Base-by-base conservation (phyloP, 495 filamentous ascomycete genomes). In the Bathelium albidoporum region DNA sequence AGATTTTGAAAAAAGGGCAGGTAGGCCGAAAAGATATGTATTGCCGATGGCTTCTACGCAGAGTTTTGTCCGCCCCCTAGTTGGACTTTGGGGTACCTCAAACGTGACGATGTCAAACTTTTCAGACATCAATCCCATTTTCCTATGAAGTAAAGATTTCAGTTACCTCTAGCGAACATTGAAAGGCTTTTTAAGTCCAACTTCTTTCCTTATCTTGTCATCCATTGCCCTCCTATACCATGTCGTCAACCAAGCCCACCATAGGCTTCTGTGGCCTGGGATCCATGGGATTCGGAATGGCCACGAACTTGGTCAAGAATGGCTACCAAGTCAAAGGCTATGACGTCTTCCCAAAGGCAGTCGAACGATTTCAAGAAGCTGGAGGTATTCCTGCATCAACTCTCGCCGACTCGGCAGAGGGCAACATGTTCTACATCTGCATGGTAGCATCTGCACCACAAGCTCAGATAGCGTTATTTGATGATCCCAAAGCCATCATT, bases 281-380 rank as follows among this genome's bases (percentile, higher is more conserved):
- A 66, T 89, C 89, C 76, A 94, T 92, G 89, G 89, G 89, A 70
- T 89, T 89, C 71, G 89, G 89, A 66, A 93, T 92, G 87, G 89
- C 89, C 68, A 87, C 84, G 43, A 81, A 90, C 68, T 83, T 94
- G 53, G 75, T 91, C 66, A 86, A 85, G 68, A 74, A 83, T 49
- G 85, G 84, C 63, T 88, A 87, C 70, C 55, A 75, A 1, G 87
- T 94, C 22, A 88, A 83, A 36, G 88, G 87, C 58, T 94, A 84
- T 71, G 89, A 94, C 70, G 82, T 91, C 62, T 90, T 84, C 77
- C 77, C 76, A 0, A 85, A 87, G n/a, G 84, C 87, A 0, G 78
- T 91, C n/a, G 82, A 87, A 53, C 81, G 79, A 10, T 90, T 94
- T 77, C 72, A 81, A 59, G 75, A 80, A 1, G 86, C 83, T 1